Evolutionary conservation across 139 green algal species (phyloP).

Genomic region (Asterochloris erici): DNA sequence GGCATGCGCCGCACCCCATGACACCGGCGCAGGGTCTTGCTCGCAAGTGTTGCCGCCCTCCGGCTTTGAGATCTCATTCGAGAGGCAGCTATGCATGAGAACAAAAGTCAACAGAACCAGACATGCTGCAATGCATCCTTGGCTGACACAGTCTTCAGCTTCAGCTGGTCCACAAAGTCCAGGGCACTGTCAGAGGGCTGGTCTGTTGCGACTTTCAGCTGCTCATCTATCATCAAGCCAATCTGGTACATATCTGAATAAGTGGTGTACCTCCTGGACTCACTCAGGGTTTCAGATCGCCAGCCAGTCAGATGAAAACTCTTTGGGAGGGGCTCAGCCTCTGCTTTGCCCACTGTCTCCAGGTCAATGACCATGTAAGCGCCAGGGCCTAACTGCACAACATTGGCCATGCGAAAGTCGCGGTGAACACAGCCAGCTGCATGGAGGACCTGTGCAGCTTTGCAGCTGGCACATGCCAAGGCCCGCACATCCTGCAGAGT

Average conservation of each 20-base stretch:
- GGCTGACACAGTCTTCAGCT: not conserved
- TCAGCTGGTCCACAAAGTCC: not conserved
- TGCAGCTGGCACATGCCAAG: slow-evolving; percentile 4
- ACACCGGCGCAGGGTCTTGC: no score
- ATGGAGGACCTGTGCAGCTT: slow-evolving; percentile 8
- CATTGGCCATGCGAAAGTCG: slow-evolving; percentile 10
- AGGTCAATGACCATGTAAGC: slow-evolving; percentile 15
- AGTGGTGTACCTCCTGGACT: not conserved
- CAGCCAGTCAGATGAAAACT: not conserved
- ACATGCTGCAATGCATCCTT: slow-evolving; percentile 1
- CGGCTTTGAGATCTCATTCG: no score
- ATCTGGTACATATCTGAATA: slow-evolving; percentile 10
- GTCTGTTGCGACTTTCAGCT: not conserved
- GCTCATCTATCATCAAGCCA: slow-evolving; percentile 1
- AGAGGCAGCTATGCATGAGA: no score
- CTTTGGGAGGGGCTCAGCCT: not conserved
- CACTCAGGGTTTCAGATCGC: not conserved
- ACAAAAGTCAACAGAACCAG: not conserved
- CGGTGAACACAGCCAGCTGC: not conserved
- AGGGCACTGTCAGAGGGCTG: not conserved
- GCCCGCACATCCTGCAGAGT: slow-evolving; percentile 4
- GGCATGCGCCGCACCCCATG: no score
- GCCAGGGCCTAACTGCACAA: slow-evolving; percentile 1
- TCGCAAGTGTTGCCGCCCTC: no score
- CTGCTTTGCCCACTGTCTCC: not conserved